Conservation (phyloP, 2,329 filamentous ascomycete genomes). For the Zymoseptoria pseudotritici region DNA sequence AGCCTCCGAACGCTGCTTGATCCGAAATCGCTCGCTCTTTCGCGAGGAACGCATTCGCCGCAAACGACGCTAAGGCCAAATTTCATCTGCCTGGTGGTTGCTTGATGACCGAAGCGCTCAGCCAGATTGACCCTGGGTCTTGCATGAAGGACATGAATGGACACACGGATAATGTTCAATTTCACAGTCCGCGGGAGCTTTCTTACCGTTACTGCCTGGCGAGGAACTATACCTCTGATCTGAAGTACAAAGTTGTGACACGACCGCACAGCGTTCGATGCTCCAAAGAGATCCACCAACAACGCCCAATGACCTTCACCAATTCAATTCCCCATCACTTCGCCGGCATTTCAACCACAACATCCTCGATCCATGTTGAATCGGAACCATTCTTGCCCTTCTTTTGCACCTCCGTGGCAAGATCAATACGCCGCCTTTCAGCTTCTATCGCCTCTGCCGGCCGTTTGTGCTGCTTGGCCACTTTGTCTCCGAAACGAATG, state of each 20-base stretch:
- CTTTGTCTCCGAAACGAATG: slow-evolving; percentile 17
- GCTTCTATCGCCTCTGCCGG: slow-evolving; percentile 19
- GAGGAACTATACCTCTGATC: not conserved
- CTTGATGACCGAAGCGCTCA: not conserved
- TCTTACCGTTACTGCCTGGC: not conserved
- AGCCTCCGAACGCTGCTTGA: no score
- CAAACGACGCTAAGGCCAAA: no score
- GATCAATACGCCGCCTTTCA: slow-evolving; percentile 17
- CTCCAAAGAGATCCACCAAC: not conserved
- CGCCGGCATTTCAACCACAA: not conserved
- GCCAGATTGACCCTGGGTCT: no score
- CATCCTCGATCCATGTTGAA: slow-evolving; percentile 1
- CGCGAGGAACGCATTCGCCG: not conserved
- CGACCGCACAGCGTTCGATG: not conserved
- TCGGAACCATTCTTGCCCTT: not conserved
- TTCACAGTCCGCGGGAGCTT: no score
- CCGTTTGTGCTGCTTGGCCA: slow-evolving; percentile 18
- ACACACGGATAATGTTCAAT: no score
- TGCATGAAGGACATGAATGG: no score
- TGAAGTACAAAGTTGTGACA: not conserved
- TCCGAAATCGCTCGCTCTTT: not conserved
- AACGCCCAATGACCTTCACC: not conserved
- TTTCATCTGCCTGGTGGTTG: not conserved
- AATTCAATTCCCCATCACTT: not conserved
- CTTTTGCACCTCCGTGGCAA: slow-evolving; percentile 2